phyloP scores from a whole-genome alignment of 2,329 filamentous ascomycete species.

The Verticillium isaacii region DNA sequence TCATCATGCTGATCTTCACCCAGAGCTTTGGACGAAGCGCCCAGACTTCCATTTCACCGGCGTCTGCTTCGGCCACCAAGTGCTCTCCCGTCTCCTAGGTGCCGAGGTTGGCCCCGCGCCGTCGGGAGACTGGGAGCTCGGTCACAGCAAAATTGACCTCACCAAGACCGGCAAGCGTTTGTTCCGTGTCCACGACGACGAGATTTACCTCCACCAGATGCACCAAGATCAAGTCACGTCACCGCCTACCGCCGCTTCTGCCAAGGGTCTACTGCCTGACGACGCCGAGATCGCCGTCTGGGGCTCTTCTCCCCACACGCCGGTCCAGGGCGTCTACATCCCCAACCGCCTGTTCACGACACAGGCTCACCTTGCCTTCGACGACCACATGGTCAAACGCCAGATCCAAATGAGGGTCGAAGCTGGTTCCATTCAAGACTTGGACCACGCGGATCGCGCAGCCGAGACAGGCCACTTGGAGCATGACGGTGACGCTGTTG shows the following conservation, averaged over 20 bases:
- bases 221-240: constrained; percentile 67
- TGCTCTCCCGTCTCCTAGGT: constrained; percentile 67
- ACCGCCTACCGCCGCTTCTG: constrained; percentile 50
- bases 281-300: constrained; percentile 47
- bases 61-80: constrained; percentile 79
- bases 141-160: constrained; percentile 61
- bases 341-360: constrained; percentile 62
- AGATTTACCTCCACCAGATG: constrained; percentile 69
- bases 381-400: constrained; percentile 60
- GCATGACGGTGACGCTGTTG: constrained; percentile 68
- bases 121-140: constrained; percentile 65
- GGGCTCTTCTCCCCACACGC: constrained; percentile 60
- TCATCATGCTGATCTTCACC: not conserved
- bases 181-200: constrained; percentile 50
- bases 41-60: constrained; percentile 59
- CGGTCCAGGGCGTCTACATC: constrained; percentile 70
- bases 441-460: constrained; percentile 57
- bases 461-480: constrained; percentile 55
- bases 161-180: constrained; percentile 62
- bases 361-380: constrained; percentile 78
- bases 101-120: constrained; percentile 62
- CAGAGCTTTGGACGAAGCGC: constrained; percentile 43
- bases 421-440: constrained; percentile 55
- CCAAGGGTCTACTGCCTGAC: constrained; percentile 26
- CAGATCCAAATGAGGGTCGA: constrained; percentile 57